These are phyloP conservation scores for Debaryomyces nepalensis DNA, from an alignment of 1,139 yeast species.

Conservation along the genomic window DNA sequence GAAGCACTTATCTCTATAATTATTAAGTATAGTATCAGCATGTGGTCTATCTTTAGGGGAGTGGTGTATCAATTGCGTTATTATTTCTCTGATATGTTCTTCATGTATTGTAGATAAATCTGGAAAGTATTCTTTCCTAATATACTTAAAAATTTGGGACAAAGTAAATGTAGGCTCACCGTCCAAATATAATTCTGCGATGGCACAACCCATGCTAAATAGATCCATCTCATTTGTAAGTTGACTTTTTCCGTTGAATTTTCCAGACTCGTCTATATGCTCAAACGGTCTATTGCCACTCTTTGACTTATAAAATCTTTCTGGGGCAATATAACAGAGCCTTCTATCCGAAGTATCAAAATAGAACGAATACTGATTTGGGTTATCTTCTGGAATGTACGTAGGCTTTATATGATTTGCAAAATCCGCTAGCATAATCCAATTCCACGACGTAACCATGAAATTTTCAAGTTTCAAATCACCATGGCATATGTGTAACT, in stretches of 20 bases:
- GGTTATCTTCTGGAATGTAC: slow-evolving; percentile 88
- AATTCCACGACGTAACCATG: slow-evolving; percentile 85
- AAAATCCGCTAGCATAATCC: slow-evolving; percentile 84
- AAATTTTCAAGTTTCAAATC: slow-evolving; percentile 91
- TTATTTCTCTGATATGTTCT: slow-evolving; percentile 52
- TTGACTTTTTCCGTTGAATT: slow-evolving; percentile 25
- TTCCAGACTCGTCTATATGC: slow-evolving; percentile 35
- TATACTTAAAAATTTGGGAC: slow-evolving; percentile 84
- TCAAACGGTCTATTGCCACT: slow-evolving; percentile 21
- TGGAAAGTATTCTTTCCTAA: slow-evolving; percentile 69
- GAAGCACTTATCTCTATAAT: slow-evolving; percentile 57
- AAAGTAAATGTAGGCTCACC: slow-evolving; percentile 86
- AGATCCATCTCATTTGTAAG: slow-evolving; percentile 78
- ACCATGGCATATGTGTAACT: slow-evolving; percentile 71
- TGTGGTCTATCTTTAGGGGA: slow-evolving; percentile 64
- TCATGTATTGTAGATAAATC: slow-evolving; percentile 60
- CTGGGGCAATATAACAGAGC: slow-evolving; percentile 93
- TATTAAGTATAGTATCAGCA: slow-evolving; percentile 56
- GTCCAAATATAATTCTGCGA: slow-evolving; percentile 86
- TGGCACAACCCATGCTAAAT: slow-evolving; percentile 89
- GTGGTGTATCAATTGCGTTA: slow-evolving; percentile 63
- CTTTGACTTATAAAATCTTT: slow-evolving; percentile 63
- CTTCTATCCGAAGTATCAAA: slow-evolving; percentile 90
- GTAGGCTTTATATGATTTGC: slow-evolving; percentile 79
- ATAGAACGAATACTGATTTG: slow-evolving; percentile 90